Conservation (phyloP, 352 stramenopile species). For the Globisporangium sylvaticum region DNA sequence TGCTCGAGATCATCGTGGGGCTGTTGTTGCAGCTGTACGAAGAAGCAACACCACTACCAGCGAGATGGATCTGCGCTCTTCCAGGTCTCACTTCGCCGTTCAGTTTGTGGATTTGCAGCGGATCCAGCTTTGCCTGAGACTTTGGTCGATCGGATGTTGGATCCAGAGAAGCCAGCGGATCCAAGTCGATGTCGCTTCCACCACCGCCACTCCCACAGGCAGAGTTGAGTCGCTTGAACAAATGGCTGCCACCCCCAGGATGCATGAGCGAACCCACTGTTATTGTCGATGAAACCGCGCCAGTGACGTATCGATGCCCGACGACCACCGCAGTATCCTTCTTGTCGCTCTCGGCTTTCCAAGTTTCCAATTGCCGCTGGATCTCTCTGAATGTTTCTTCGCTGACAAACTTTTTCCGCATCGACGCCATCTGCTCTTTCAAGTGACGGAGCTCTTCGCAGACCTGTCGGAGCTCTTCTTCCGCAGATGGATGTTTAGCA, state of each 20-base stretch:
- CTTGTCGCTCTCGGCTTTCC: conserved; percentile 27
- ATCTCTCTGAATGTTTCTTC: conserved; percentile 40
- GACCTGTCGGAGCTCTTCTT: conserved; percentile 13
- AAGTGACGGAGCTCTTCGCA: conserved; percentile 37
- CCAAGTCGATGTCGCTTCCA: conserved; percentile 4
- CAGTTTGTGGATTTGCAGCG: conserved; percentile 45
- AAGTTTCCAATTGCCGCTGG: conserved; percentile 33
- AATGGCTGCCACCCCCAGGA: neutral
- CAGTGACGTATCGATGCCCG: conserved; percentile 27
- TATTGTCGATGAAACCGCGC: conserved; percentile 1
- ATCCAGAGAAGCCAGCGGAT: neutral
- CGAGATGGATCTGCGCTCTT: neutral
- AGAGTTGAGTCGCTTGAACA: conserved; percentile 26
- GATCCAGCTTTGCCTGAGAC: conserved; percentile 60
- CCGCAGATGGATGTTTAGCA: neutral
- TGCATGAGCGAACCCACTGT: conserved; percentile 18
- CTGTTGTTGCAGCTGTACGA: conserved; percentile 5
- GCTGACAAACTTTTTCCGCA: conserved; percentile 48
- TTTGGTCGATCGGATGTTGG: conserved; percentile 30
- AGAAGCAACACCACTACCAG: neutral
- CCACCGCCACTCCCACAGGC: neutral
- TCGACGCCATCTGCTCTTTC: conserved; percentile 29
- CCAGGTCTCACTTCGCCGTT: conserved; percentile 19
- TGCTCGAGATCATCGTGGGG: conserved; percentile 15
- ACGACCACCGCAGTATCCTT: conserved; percentile 20